Percentiles rank a stretch among this genome's conserved stretches.
These are phyloP conservation scores for Imleria badia DNA, from an alignment of 768 basidiomycete genomes.

Conservation along the genomic window DNA sequence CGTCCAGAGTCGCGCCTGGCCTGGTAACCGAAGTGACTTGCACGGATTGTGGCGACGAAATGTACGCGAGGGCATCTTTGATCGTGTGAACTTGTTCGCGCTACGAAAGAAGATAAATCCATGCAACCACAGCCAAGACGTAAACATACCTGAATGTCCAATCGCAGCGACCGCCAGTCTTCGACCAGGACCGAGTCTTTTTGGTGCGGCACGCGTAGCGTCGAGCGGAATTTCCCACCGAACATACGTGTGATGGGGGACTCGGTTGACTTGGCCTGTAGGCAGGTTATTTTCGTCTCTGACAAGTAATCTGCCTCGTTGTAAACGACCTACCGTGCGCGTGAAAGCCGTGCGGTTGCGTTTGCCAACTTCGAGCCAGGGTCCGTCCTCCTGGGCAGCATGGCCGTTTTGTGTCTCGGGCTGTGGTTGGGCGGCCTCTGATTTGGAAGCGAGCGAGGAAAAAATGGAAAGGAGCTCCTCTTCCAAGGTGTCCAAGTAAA, in stretches of 20 bases:
- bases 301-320: constrained; percentile 3
- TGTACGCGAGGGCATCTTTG: constrained; percentile 75
- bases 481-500: constrained; percentile 91
- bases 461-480: constrained; percentile 82
- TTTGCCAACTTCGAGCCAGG: constrained; percentile 93
- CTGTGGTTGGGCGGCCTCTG: constrained; percentile 23
- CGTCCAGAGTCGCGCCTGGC: constrained; percentile 65
- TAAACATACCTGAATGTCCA: constrained; percentile 79
- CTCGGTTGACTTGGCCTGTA: constrained; percentile 73
- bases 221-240: constrained; percentile 88
- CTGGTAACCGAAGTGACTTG: constrained; percentile 60
- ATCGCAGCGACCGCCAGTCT: constrained; percentile 84
- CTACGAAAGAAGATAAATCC: constrained; percentile 33
- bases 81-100: constrained; percentile 74
- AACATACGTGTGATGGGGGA: constrained; percentile 92
- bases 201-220: constrained; percentile 75
- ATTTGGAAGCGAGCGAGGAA: constrained; percentile 46
- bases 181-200: constrained; percentile 88
- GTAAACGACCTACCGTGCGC: constrained; percentile 57
- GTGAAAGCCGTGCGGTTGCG: constrained; percentile 80
- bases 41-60: constrained; percentile 79
- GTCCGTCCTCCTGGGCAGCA: constrained; percentile 52
- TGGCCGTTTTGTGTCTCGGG: constrained; percentile 11
- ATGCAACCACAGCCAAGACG: not conserved
- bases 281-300: not conserved